Base-by-base conservation (phyloP, 768 basidiomycete species). In the Holtermannia corniformis region DNA sequence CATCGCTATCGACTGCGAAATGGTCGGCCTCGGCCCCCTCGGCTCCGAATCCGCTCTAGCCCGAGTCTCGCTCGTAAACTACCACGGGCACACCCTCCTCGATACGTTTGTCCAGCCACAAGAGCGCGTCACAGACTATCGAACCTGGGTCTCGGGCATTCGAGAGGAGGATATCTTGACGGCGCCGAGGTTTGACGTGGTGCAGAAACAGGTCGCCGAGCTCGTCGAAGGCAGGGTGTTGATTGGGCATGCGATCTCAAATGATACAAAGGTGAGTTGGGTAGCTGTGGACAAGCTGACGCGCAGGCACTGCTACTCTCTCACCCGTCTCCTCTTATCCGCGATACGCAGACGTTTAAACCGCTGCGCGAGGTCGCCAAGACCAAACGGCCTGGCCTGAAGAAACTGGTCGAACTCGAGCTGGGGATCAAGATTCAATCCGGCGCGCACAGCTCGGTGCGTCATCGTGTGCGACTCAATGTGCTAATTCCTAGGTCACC, bases 21-120 rank as follows among this genome's bases (percentile, higher is more conserved):
- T 97, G 90, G 92, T 97, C 11, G 91, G 91, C 3, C 80, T 93
- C n/a, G 90, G 90, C 0, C 77, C 81, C n/a, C 78, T 83, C 28
- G 88, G 87, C 20, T 72, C 72, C 2, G 88, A 93, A 67, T 89
- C 86, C 0, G 83, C 85, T 0, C 78, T 95, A 13, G 92, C 90
- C 1, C 82, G 92, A 26, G 86, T 93, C 57, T 87, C 85, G 47
- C 67, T 95, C 40, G 89, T 96, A 52, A 93, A 96, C 71, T 93
- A 82, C 67, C 76, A 87, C 55, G 93, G 93, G 0, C 81, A 78
- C 1, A 76, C 86, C 23, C 75, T 84, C 41, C 68, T 95, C 57
- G 92, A 96, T 63, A 84, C 79, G 47, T 91, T 88, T 59, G 93
- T 99, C 26, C 76, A 79, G 47, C 91, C 88, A 65, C 78, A 82